Base-by-base conservation (phyloP, 2,329 filamentous ascomycete species). In the Talaromyces sp. region DNA sequence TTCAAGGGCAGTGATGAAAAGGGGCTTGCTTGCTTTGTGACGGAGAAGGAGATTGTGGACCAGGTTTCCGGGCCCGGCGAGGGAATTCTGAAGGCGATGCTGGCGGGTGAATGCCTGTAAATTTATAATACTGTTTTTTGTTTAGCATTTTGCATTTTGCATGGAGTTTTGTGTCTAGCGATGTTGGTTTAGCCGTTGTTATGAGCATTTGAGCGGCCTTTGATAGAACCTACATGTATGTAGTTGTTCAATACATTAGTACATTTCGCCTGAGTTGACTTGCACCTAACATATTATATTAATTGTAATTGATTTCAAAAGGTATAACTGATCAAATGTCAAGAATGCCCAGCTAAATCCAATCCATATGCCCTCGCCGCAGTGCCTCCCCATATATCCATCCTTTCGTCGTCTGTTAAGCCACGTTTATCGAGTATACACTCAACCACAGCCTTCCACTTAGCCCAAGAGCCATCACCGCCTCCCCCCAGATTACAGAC, bases 1-100 rank as follows among this genome's bases (percentile, higher is more conserved):
- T 74, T 71, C 73, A 71, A 75, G 77, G 74, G 84, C 71, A 70
- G 80, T 75, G 92, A 96, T 66, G 92, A 96, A 73, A 89, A 87
- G 73, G 84, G 88, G 59, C 84, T 96, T 55, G 88, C 89, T 2
- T 92, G 91, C 75, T 90, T 86, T 71, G 88, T 93, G 22, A 87
- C 87, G n/a, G 88, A 91, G 71, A 88, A 85, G 70, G 92, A 96
- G 76, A 83, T 96, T 65, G 85, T 88, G 66, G 83, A 83, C 60
- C 87, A 90, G 59, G 84, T 92, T 47, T 85, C 74, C 52, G 81
- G 83, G 27, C 76, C 81, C n/a, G 82, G 82, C 25, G 78, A 78
- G 61, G 77, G 75, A 33, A 77, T 82, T 58, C 69, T 82, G 56
- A 70, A 71, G 62, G 70, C 73, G 10, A 64, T 82, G 42, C 70